A percentile compares a stretch with the other conserved stretches of the same genome.
These are phyloP conservation scores for Cercophora samala DNA, from an alignment of 495 filamentous ascomycete species.

Conservation along the genomic window DNA sequence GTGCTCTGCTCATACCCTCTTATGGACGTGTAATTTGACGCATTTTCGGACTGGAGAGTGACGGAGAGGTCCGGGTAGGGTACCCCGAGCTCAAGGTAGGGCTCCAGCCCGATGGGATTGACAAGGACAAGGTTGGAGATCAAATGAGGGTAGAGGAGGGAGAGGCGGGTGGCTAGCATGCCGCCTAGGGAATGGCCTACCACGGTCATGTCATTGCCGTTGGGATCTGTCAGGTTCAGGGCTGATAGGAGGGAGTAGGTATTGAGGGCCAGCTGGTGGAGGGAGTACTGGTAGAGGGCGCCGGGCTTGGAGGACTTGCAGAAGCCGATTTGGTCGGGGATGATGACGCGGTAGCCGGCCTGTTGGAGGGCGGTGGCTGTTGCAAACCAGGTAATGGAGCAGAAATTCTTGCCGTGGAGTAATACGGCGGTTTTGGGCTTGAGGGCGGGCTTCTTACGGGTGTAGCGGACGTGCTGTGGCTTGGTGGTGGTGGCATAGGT, in stretches of 20 bases:
- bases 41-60: constrained; percentile 32
- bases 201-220: constrained; percentile 34
- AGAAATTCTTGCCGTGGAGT: constrained; percentile 50
- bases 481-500: neutral
- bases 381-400: constrained; percentile 41
- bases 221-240: constrained; percentile 18
- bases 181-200: constrained; percentile 49
- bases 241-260: constrained; percentile 35
- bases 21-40: constrained; percentile 38
- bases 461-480: neutral
- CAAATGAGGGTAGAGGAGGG: constrained; percentile 39
- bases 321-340: constrained; percentile 48
- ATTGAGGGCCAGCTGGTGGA: constrained; percentile 43
- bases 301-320: constrained; percentile 48
- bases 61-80: constrained; percentile 36
- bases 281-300: constrained; percentile 40
- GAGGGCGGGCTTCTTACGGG: constrained; percentile 24
- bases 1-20: constrained; percentile 42
- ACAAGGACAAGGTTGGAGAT: constrained; percentile 12
- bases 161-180: constrained; percentile 43
- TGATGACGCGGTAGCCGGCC: constrained; percentile 43
- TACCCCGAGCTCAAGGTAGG: constrained; percentile 15
- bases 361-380: constrained; percentile 34
- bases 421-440: constrained; percentile 34
- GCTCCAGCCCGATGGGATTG: constrained; percentile 6